Evolutionary conservation across 768 basidiomycete species (phyloP).

Genomic region (Galerina marginata): DNA sequence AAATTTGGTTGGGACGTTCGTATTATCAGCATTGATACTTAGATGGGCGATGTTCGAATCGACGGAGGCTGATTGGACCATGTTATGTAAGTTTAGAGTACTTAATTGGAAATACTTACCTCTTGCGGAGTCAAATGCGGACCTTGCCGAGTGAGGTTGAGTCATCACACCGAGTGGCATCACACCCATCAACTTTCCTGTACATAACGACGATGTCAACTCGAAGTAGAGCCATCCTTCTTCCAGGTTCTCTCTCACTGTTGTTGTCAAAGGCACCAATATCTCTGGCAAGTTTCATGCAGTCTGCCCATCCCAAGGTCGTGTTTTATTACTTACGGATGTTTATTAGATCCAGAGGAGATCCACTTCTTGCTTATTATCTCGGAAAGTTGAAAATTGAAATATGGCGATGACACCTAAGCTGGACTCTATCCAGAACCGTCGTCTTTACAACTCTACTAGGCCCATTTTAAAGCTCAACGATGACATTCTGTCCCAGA

Average conservation of each 20-base stretch:
- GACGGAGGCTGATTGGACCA: too few species aligned
- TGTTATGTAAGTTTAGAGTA: too few species aligned
- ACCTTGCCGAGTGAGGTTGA: neutral
- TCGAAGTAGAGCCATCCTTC: neutral
- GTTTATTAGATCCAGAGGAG: too few species aligned
- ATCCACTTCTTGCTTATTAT: too few species aligned
- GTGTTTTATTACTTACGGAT: neutral
- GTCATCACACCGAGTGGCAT: neutral
- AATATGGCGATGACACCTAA: neutral
- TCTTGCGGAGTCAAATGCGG: neutral
- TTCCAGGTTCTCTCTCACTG: neutral
- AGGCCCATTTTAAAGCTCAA: conserved; percentile 11
- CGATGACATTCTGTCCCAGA: conserved; percentile 10
- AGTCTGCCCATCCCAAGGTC: neutral
- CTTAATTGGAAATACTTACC: conserved; percentile 2
- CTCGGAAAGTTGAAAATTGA: too few species aligned
- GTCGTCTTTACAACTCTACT: conserved; percentile 9
- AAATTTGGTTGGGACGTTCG: too few species aligned
- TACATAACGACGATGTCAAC: neutral
- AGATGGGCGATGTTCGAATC: too few species aligned
- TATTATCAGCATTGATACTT: too few species aligned
- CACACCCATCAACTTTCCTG: too few species aligned
- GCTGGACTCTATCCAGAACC: neutral
- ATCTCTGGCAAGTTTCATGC: neutral
- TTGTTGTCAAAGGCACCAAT: neutral